Conservation (phyloP, 495 filamentous ascomycete species). For the Aspergillus haitiensis region DNA sequence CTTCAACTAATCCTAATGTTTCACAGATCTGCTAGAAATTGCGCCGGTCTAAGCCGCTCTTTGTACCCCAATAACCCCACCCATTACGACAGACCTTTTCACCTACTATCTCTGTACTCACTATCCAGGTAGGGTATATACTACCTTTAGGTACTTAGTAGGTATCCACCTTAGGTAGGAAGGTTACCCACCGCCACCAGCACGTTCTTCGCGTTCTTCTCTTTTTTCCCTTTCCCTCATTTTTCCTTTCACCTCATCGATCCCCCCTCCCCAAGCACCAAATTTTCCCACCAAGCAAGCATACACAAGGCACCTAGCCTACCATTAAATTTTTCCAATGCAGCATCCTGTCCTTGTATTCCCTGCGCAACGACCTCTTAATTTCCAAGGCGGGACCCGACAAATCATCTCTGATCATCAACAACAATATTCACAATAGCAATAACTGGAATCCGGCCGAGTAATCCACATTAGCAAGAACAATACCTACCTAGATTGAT, state of each 20-base stretch:
- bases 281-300: not conserved
- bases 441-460: not conserved
- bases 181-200: too few relatives aligned
- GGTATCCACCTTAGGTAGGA: too few relatives aligned
- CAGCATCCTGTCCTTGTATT: constrained; percentile 25
- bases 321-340: constrained; percentile 16
- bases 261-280: not conserved
- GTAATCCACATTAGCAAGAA: not conserved
- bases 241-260: not conserved
- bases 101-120: too few relatives aligned
- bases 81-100: too few relatives aligned
- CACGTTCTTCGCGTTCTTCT: too few relatives aligned
- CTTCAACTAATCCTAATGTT: too few relatives aligned
- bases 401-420: constrained; percentile 11
- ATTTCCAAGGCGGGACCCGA: constrained; percentile 27
- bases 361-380: constrained; percentile 24
- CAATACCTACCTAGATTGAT: not conserved
- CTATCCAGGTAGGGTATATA: too few relatives aligned
- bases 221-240: too few relatives aligned
- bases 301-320: not conserved
- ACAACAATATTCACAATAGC: not conserved
- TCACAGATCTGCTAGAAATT: too few relatives aligned
- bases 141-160: too few relatives aligned
- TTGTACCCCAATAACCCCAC: too few relatives aligned
- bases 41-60: too few relatives aligned